Conservation (phyloP, 148 eudicot species). For the Linanthus parryae region DNA sequence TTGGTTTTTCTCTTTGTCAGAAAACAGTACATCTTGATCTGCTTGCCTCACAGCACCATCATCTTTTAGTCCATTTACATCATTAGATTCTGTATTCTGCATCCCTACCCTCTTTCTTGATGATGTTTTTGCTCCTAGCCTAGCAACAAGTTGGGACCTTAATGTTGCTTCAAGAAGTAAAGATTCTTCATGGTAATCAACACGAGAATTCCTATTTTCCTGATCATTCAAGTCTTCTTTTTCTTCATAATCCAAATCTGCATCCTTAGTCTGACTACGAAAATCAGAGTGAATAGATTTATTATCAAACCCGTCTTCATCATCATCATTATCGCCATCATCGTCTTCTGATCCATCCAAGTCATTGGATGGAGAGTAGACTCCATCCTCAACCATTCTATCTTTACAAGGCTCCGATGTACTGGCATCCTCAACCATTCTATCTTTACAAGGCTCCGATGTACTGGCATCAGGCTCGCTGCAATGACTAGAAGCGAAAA, state of each 20-base stretch:
- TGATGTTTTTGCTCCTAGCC: constrained; percentile 29
- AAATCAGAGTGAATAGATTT: constrained; percentile 20
- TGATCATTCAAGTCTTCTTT: constrained; percentile 21
- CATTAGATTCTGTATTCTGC: constrained; percentile 23
- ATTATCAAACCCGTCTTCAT: constrained; percentile 31
- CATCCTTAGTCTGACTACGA: constrained; percentile 18
- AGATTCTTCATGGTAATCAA: constrained; percentile 40
- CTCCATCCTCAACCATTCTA: constrained; percentile 22
- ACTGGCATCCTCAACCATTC: constrained; percentile 22
- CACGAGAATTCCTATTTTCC: constrained; percentile 12
- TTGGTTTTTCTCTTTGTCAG: constrained; percentile 19
- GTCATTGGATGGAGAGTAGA: constrained; percentile 33
- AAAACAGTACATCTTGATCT: constrained; percentile 14
- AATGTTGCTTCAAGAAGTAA: constrained; percentile 61
- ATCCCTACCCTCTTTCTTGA: constrained; percentile 17
- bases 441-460: constrained; percentile 32
- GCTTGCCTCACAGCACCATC: constrained; percentile 18
- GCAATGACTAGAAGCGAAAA: constrained; percentile 38
- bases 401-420: constrained; percentile 32
- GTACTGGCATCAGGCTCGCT: constrained; percentile 62
- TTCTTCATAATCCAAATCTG: too few species aligned
- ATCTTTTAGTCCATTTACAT: constrained; percentile 19
- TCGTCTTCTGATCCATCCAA: constrained; percentile 36
- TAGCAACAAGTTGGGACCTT: constrained; percentile 63
- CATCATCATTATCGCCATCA: constrained; percentile 41